Percentiles rank a stretch among this genome's conserved stretches.
These are phyloP conservation scores for Terfezia boudieri DNA, from an alignment of 495 filamentous ascomycete genomes.

Conservation along the genomic window DNA sequence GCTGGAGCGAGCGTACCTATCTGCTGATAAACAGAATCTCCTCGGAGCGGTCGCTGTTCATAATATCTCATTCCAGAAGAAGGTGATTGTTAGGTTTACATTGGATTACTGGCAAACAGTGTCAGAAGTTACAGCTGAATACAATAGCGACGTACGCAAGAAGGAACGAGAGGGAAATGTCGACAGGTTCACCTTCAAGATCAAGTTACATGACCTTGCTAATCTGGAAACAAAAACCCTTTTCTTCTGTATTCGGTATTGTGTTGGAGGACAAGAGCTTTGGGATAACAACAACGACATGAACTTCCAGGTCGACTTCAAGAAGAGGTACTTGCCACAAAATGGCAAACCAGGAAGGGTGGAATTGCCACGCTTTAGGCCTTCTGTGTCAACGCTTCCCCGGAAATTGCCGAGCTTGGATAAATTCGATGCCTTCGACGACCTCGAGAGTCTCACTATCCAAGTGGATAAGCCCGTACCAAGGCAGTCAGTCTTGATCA, in stretches of 20 bases:
- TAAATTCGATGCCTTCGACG: constrained; percentile 40
- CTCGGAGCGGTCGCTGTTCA: constrained; percentile 63
- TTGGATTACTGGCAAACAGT: constrained; percentile 97
- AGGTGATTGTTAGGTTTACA: constrained; percentile 74
- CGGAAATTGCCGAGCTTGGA: constrained; percentile 28
- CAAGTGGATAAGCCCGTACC: background rate
- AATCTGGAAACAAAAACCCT: constrained; percentile 79
- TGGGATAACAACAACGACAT: constrained; percentile 81
- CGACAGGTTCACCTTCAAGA: constrained; percentile 80
- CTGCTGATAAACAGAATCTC: constrained; percentile 61
- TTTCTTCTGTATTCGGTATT: constrained; percentile 80
- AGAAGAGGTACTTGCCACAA: constrained; percentile 33
- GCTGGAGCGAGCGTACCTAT: constrained; percentile 67
- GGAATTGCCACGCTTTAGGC: constrained; percentile 28
- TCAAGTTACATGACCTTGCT: constrained; percentile 75
- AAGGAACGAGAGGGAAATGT: constrained; percentile 42
- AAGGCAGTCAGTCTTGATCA: constrained; percentile 1
- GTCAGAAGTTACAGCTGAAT: constrained; percentile 80
- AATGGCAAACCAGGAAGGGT: constrained; percentile 13
- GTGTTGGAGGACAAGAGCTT: constrained; percentile 59
- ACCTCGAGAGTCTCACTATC: background rate
- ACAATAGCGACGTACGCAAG: constrained; percentile 50
- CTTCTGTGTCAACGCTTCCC: constrained; percentile 30
- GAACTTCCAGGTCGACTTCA: constrained; percentile 87
- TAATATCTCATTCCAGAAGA: constrained; percentile 79